Conservation (phyloP, 129 eudicot species). For the Ambrosia trifida region DNA sequence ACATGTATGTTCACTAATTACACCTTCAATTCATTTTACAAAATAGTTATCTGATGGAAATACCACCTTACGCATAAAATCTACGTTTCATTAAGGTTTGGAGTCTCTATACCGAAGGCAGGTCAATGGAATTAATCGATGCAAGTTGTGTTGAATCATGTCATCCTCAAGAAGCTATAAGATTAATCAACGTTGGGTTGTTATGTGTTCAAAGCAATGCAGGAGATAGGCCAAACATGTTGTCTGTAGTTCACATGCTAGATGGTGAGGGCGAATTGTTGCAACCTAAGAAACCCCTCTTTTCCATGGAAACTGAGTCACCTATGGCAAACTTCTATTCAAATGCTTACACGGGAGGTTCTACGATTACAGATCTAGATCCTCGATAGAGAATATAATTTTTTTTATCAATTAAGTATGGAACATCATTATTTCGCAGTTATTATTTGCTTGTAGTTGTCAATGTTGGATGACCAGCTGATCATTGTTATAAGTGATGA, state of each 20-base stretch:
- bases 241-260: conserved; percentile 34
- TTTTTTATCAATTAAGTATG: too few species aligned
- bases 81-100: conserved; percentile 29
- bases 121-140: conserved; percentile 39
- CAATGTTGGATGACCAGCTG: too few species aligned
- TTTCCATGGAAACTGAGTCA: conserved; percentile 11
- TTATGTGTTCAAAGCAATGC: conserved; percentile 45
- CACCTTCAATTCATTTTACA: not conserved
- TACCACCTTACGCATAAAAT: not conserved
- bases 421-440: too few species aligned
- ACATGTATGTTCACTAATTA: conserved; percentile 28
- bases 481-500: too few species aligned
- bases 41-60: not conserved
- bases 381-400: conserved; percentile 12
- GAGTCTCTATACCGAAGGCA: conserved; percentile 41
- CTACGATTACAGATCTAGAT: conserved; percentile 18
- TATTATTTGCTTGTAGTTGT: too few species aligned
- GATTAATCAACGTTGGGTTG: conserved; percentile 39
- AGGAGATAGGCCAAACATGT: conserved; percentile 44
- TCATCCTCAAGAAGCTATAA: conserved; percentile 23
- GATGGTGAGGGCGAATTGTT: conserved; percentile 26
- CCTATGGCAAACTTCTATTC: conserved; percentile 15
- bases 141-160: conserved; percentile 18
- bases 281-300: conserved; percentile 33
- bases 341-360: not conserved